Conservation (phyloP, 2,329 filamentous ascomycete species). For the Xenoacremonium recifei region DNA sequence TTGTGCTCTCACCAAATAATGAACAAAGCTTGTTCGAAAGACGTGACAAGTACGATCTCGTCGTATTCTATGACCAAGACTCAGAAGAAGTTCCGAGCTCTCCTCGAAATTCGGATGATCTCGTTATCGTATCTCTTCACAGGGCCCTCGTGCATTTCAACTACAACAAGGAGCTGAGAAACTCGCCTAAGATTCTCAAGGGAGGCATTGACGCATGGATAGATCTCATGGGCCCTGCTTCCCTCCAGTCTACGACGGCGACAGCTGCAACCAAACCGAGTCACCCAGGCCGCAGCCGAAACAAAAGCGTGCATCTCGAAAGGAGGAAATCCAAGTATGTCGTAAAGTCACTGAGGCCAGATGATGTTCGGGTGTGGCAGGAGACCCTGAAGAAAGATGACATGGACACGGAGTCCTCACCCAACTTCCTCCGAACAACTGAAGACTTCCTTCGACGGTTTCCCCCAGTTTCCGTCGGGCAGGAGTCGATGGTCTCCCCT, state of each 20-base stretch:
- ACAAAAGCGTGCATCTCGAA: slow-evolving; percentile 26
- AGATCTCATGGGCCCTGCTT: slow-evolving; percentile 72
- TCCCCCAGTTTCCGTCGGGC: slow-evolving; percentile 64
- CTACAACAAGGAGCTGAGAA: slow-evolving; percentile 70
- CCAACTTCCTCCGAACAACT: slow-evolving; percentile 63
- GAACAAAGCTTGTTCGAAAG: slow-evolving; percentile 74
- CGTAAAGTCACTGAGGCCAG: slow-evolving; percentile 69
- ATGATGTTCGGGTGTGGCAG: slow-evolving; percentile 81
- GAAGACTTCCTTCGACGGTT: slow-evolving; percentile 84
- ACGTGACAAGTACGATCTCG: slow-evolving; percentile 74
- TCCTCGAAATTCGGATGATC: slow-evolving; percentile 39
- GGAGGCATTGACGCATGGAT: slow-evolving; percentile 88
- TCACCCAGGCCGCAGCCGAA: slow-evolving; percentile 28
- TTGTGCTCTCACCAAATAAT: slow-evolving; percentile 68
- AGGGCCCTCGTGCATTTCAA: slow-evolving; percentile 84
- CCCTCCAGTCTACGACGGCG: slow-evolving; percentile 49
- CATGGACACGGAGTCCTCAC: slow-evolving; percentile 46
- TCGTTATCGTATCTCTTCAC: slow-evolving; percentile 68
- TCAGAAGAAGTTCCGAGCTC: slow-evolving; percentile 49
- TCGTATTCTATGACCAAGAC: slow-evolving; percentile 86
- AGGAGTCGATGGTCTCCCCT: slow-evolving; percentile 58
- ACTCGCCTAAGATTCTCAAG: slow-evolving; percentile 71
- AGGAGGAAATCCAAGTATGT: slow-evolving; percentile 45
- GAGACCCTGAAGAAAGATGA: slow-evolving; percentile 69
- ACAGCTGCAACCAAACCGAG: slow-evolving; percentile 24